A percentile compares a stretch with the other conserved stretches of the same genome.
These are phyloP conservation scores for Hordeum pubiflorum DNA, from an alignment of 202 grass and related monocot species.

Conservation along the genomic window DNA sequence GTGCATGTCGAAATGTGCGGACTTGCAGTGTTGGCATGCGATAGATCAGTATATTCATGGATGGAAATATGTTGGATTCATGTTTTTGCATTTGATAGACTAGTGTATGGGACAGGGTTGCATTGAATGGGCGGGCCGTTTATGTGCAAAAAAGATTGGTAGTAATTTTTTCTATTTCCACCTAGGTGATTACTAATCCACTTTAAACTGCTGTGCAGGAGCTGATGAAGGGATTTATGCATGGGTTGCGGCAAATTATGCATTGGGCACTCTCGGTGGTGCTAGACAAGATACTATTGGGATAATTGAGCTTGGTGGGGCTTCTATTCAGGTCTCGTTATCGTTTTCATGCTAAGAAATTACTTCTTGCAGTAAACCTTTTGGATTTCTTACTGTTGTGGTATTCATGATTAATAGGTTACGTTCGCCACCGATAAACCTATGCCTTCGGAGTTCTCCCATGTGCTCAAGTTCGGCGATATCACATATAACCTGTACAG, in stretches of 20 bases:
- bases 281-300: slow-evolving; percentile 53
- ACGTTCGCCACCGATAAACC: slow-evolving; percentile 55
- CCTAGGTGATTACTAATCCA: background rate
- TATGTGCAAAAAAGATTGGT: background rate
- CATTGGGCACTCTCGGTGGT: slow-evolving; percentile 50
- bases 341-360: slow-evolving; percentile 5
- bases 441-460: slow-evolving; percentile 52
- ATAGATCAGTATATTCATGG: background rate
- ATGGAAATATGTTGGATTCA: background rate
- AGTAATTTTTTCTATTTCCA: background rate
- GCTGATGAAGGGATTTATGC: slow-evolving; percentile 90
- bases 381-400: slow-evolving; percentile 13
- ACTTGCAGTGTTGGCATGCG: background rate
- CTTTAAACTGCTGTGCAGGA: slow-evolving; percentile 36
- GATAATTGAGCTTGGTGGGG: slow-evolving; percentile 88
- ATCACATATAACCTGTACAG: slow-evolving; percentile 80
- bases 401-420: slow-evolving; percentile 39
- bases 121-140: background rate
- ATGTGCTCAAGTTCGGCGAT: slow-evolving; percentile 56
- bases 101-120: background rate
- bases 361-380: background rate
- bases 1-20: background rate
- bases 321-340: slow-evolving; percentile 72
- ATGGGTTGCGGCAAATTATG: slow-evolving; percentile 87
- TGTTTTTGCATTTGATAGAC: background rate